Evolutionary conservation across 2,329 filamentous ascomycete genomes (phyloP).

Genomic region (Fusarium marasasianum): DNA sequence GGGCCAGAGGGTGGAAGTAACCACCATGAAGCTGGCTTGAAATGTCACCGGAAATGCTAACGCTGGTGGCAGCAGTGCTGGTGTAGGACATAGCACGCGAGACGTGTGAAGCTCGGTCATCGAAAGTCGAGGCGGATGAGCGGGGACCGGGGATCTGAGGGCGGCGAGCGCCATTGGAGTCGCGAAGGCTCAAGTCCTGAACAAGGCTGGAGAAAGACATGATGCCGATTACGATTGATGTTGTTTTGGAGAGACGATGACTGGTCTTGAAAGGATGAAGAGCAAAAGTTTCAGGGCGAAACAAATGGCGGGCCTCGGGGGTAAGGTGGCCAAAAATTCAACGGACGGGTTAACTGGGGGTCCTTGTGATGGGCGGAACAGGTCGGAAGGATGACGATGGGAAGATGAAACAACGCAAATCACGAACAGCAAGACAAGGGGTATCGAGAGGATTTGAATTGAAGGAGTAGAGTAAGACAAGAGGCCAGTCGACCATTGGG

Average conservation of each 20-base stretch:
- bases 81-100: conserved; percentile 73
- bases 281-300: conserved; percentile 6
- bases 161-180: conserved; percentile 59
- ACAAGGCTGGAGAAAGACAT: conserved; percentile 77
- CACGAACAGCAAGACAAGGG: conserved; percentile 11
- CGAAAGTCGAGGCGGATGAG: conserved; percentile 63
- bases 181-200: conserved; percentile 70
- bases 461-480: neutral
- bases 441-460: neutral
- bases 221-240: conserved; percentile 23
- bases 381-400: conserved; percentile 22
- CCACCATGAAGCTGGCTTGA: conserved; percentile 85
- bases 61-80: conserved; percentile 73
- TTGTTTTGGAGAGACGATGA: conserved; percentile 5
- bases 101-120: conserved; percentile 69
- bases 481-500: neutral
- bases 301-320: neutral
- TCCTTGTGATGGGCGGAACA: conserved; percentile 32
- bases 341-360: conserved; percentile 1
- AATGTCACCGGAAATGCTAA: conserved; percentile 78
- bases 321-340: conserved; percentile 39
- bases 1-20: conserved; percentile 81
- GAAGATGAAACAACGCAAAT: conserved; percentile 5
- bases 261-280: conserved; percentile 1
- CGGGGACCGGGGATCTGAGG: conserved; percentile 52